phyloP scores from a whole-genome alignment of 2,329 filamentous ascomycete genomes.

The Chrysoporthe cubensis region DNA sequence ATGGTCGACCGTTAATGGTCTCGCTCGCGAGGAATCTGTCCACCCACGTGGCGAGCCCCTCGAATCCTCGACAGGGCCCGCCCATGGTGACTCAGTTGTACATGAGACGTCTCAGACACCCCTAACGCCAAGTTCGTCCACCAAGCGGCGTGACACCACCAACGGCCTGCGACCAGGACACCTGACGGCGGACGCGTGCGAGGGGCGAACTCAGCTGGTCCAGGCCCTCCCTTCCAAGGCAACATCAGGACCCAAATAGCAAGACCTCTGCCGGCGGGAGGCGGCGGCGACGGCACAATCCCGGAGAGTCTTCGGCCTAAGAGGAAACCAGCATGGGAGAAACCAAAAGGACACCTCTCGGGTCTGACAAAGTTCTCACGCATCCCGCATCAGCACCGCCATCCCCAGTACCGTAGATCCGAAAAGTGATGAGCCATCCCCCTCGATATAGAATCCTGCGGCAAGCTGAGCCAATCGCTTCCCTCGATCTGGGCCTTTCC shows the following conservation, averaged over 20 bases:
- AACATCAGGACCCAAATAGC: neutral
- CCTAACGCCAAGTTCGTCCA: neutral
- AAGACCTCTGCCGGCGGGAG: neutral
- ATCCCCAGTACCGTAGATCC: neutral
- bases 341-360: neutral
- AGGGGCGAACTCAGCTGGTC: neutral
- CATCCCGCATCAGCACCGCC: neutral
- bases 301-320: neutral
- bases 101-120: constrained; percentile 3
- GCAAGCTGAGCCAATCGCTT: neutral
- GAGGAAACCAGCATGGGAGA: neutral
- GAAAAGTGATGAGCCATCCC: neutral
- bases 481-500: neutral
- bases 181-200: neutral
- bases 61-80: neutral
- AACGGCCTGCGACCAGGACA: neutral
- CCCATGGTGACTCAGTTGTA: neutral
- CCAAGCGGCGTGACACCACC: neutral
- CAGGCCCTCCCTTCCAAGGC: neutral
- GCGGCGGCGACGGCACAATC: neutral
- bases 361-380: constrained; percentile 8
- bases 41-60: neutral
- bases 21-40: neutral
- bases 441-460: constrained; percentile 4
- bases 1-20: neutral